Conservation (phyloP, 345 rosid genomes). For the Arabidopsis thaliana region DNA sequence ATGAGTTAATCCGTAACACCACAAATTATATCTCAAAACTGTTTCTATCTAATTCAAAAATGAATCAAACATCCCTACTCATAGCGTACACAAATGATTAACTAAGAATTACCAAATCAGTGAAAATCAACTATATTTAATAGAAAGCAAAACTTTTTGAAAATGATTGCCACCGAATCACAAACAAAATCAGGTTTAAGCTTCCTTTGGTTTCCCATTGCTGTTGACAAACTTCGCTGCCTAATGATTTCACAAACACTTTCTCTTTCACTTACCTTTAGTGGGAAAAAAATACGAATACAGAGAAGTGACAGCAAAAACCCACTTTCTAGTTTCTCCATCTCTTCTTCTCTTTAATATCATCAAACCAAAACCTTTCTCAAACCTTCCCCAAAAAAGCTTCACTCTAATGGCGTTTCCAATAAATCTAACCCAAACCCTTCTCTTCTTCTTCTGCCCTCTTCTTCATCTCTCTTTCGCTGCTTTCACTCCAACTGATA, state of each 20-base stretch:
- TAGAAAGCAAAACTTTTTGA: constrained; percentile 24
- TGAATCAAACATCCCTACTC: neutral
- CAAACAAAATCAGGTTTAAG: neutral
- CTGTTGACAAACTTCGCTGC: constrained; percentile 27
- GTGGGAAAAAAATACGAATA: constrained; percentile 26
- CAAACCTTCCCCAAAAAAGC: constrained; percentile 25
- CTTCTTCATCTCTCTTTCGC: constrained; percentile 36
- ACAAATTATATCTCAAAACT: neutral
- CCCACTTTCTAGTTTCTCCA: constrained; percentile 35
- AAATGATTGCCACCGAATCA: constrained; percentile 38
- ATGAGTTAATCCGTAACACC: neutral
- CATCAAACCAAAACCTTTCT: neutral
- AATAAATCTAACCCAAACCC: constrained; percentile 19
- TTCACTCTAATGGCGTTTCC: constrained; percentile 41
- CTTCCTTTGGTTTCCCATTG: constrained; percentile 38
- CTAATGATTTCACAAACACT: constrained; percentile 37
- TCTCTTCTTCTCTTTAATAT: constrained; percentile 1
- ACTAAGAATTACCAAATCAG: constrained; percentile 21
- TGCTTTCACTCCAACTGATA: constrained; percentile 69
- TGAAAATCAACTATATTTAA: neutral
- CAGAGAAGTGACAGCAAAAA: constrained; percentile 38
- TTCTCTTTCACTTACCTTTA: constrained; percentile 32
- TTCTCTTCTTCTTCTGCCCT: constrained; percentile 43
- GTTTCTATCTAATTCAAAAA: neutral
- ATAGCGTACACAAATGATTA: constrained; percentile 4